Base-by-base conservation (phyloP, 2,329 filamentous ascomycete species). In the Incumbomyces delicatus region DNA sequence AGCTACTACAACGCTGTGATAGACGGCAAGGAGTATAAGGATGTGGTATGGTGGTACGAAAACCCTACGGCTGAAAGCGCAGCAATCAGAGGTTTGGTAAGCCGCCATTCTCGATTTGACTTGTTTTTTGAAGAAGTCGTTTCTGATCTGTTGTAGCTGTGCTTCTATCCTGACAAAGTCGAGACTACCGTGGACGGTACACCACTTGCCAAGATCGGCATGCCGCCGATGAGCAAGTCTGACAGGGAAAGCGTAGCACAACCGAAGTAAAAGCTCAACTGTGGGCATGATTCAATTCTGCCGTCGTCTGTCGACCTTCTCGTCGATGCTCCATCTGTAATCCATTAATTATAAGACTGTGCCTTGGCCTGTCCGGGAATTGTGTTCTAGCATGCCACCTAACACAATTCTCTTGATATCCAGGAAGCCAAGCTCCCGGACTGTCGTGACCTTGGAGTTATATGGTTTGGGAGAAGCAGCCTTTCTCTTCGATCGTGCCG, bases 141-240 rank as follows among this genome's bases (percentile, higher is more conserved):
- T 27, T 27, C 22, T 27, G 22, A 17, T 7, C 12, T 13, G n/a
- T 16, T 14, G 2, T 33, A 49, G 47, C 36, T 56, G 43, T 58
- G 54, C 46, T 58, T 58, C 38, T 58, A 58, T 44, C 54, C 56
- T 3, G 53, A 55, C 31, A 57, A 56, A 38, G 56, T 58, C 11
- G 49, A 53, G 27, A 58, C 50, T 2, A 53, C 44, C 43, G 51
- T 58, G 5, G 54, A 58, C 46, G 54, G 51, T 35, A 53, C 53
- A 44, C 38, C 38, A 18, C 50, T 57, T 37, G 49, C 47, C 44
- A 56, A 53, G 47, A 44, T 54, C 36, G 50, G 51, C 11, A 48
- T 51, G 48, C 49, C 45, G 32, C 32, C 33, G 4, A 37, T 45
- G 42, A 37, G 33, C 12, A 38, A 45, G 22, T 8, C 12, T 3